These are phyloP conservation scores for Cryptosporidium muris DNA, from an alignment of 169 alveolate species.

Conservation along the genomic window DNA sequence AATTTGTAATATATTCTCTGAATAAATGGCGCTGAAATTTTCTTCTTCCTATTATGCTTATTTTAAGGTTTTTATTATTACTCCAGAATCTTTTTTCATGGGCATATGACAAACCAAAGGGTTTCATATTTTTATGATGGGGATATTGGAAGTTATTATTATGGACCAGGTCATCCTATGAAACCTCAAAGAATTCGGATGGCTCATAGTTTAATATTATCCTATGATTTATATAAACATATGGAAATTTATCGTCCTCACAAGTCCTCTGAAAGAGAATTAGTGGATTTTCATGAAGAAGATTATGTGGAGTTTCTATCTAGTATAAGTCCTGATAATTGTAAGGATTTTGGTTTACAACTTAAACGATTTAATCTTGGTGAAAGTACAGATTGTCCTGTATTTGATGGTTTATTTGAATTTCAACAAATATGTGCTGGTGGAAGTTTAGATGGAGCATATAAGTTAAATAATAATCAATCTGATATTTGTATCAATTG, in stretches of 20 bases:
- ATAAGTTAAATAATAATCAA: constrained; percentile 89
- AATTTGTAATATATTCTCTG: too few species aligned
- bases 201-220: constrained; percentile 96
- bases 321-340: constrained; percentile 81
- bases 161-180: constrained; percentile 99
- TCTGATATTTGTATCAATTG: constrained; percentile 96
- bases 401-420: constrained; percentile 95
- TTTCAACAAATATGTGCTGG: constrained; percentile 97
- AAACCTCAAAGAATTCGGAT: constrained; percentile 98
- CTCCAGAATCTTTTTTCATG: not conserved
- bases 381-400: constrained; percentile 96
- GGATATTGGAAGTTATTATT: constrained; percentile 95
- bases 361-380: constrained; percentile 92
- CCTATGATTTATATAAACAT: constrained; percentile 94
- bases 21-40: not conserved
- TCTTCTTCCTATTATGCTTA: not conserved
- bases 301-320: constrained; percentile 87
- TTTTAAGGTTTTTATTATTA: not conserved
- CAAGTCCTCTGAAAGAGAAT: constrained; percentile 94
- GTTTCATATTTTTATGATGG: constrained; percentile 92
- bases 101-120: constrained; percentile 76
- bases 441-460: constrained; percentile 96
- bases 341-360: constrained; percentile 84
- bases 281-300: constrained; percentile 93
- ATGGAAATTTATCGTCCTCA: constrained; percentile 96